Base-by-base conservation (phyloP, 192 early-diverging fungal genomes). In the Polychytrium aggregatum region DNA sequence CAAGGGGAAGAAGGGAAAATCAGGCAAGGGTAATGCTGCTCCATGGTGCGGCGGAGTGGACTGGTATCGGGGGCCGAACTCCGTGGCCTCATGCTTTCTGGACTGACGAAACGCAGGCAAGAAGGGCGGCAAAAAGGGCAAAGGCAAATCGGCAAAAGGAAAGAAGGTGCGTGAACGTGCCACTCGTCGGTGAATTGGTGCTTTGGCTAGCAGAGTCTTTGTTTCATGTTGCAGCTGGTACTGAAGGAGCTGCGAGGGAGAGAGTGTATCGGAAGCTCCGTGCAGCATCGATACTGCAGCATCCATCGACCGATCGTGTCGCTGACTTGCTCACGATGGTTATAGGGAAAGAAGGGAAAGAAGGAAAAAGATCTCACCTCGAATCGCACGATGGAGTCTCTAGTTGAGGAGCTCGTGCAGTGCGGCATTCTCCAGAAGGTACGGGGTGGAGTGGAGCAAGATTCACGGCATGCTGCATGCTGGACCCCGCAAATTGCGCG, bases 281-380 rank as follows among this genome's bases (percentile, higher is more conserved):
- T n/a, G n/a, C n/a, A n/a, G n/a, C n/a, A n/a, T n/a, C n/a, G n/a
- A n/a, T n/a, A n/a, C n/a, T n/a, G n/a, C n/a, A n/a, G n/a, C n/a
- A n/a, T n/a, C n/a, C n/a, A n/a, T n/a, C n/a, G n/a, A n/a, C n/a
- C n/a, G n/a, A n/a, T n/a, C n/a, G n/a, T n/a, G n/a, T n/a, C n/a
- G n/a, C n/a, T n/a, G n/a, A n/a, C n/a, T n/a, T n/a, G n/a, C n/a
- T n/a, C n/a, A n/a, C n/a, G n/a, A n/a, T n/a, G n/a, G n/a, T n/a
- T n/a, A n/a, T 50, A 58, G 41, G 62, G 63, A 1, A 68, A 68
- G 54, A 74, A 80, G 49, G 78, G 78, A 9, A 80, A 80, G 44
- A 80, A 80, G 44, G 78, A 80, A 44, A 80, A 80, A 54, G 78
- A 80, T 38, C 38, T 80, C 40, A 80, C 78, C 2, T 72, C 72